Percentiles rank a stretch among this genome's conserved stretches.
Evolutionary conservation across 2,329 filamentous ascomycete species (phyloP).

Genomic region (Fusarium acutatum): DNA sequence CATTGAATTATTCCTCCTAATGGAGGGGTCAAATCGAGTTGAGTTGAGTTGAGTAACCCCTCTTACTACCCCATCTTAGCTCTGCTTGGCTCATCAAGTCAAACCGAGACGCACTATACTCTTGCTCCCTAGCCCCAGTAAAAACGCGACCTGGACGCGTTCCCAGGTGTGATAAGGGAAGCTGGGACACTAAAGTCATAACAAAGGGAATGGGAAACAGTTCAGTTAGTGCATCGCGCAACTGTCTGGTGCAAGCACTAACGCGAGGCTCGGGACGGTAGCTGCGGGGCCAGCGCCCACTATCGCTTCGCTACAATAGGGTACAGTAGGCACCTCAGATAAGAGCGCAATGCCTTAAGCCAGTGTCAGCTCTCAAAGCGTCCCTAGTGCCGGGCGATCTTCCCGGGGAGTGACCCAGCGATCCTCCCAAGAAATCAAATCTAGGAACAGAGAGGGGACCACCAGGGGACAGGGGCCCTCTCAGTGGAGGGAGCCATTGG

Average conservation of each 20-base stretch:
- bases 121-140: conserved; percentile 5
- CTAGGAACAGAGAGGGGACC: conserved; percentile 19
- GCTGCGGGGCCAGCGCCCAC: conserved; percentile 17
- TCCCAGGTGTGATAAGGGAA: conserved; percentile 13
- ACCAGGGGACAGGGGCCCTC: neutral
- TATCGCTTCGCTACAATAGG: neutral
- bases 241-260: conserved; percentile 2
- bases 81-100: neutral
- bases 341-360: neutral
- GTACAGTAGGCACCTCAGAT: neutral
- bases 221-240: conserved; percentile 15
- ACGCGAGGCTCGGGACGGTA: conserved; percentile 18
- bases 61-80: neutral
- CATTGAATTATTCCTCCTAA: neutral
- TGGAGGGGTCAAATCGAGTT: conserved; percentile 11
- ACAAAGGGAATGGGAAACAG: conserved; percentile 23
- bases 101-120: neutral
- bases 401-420: conserved; percentile 29
- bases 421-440: conserved; percentile 29
- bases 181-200: conserved; percentile 12
- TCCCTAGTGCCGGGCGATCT: conserved; percentile 30
- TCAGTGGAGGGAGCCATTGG: neutral
- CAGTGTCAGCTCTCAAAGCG: neutral
- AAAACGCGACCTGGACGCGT: conserved; percentile 22
- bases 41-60: neutral